These are phyloP conservation scores for Xanthoceras sorbifolium DNA, from an alignment of 345 rosid genomes.

Conservation along the genomic window DNA sequence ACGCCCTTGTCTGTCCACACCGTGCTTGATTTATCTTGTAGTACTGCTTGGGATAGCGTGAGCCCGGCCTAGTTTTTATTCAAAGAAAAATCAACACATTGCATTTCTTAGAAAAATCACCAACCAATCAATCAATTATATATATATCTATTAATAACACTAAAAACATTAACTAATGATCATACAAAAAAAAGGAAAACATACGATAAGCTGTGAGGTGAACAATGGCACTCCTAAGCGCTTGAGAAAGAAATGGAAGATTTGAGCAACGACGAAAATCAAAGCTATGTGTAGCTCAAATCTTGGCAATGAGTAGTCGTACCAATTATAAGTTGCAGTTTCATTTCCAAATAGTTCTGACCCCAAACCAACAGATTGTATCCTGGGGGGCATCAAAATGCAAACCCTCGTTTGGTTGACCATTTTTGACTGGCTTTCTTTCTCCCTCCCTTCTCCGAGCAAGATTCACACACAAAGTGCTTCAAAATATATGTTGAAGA, in stretches of 20 bases:
- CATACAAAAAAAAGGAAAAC: not conserved
- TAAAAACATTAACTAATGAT: not conserved
- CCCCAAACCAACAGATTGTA: not conserved
- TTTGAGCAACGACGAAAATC: conserved; percentile 21
- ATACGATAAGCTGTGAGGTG: conserved; percentile 38
- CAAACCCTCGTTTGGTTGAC: not conserved
- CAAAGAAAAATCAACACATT: not conserved
- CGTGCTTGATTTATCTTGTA: not conserved
- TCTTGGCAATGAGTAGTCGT: conserved; percentile 28
- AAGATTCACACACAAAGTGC: no score
- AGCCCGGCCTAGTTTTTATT: conserved; percentile 31
- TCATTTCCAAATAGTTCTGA: not conserved
- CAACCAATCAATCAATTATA: not conserved
- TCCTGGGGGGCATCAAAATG: not conserved
- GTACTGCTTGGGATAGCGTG: conserved; percentile 4
- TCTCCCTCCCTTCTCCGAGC: not conserved
- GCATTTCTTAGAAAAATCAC: not conserved
- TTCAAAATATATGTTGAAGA: not conserved
- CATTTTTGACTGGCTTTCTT: not conserved
- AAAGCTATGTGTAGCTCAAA: conserved; percentile 31
- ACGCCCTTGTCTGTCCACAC: not conserved
- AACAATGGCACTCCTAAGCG: conserved; percentile 31
- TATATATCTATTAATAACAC: no score
- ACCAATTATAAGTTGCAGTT: not conserved
- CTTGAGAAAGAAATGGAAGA: conserved; percentile 17